Evolutionary conservation across 352 stramenopile genomes (phyloP), one percentile per base, ranked within the genome.

Genomic region (Saprolegnia diclina): DNA sequence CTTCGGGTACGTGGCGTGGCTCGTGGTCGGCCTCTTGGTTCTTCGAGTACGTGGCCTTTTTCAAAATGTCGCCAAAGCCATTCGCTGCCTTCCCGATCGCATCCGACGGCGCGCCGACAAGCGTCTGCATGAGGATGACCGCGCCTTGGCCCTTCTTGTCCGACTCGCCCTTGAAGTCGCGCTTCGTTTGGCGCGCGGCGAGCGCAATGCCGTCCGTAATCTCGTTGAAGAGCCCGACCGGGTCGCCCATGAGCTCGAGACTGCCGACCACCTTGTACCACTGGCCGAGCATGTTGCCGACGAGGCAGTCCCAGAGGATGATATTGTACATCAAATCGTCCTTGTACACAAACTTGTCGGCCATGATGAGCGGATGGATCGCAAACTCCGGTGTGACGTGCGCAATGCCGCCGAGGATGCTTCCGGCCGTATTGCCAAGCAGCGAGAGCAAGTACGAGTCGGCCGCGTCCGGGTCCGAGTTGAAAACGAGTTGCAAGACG

Each of bases 261-360:
- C 83, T 92, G 40, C 87, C 87, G 22, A 95, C 87, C 29, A 95
- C 91, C 70, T 92, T 94, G 75, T 95, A 95, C 87, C 87, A 95
- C 70, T 95, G 87, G 0, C 84, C 77, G 26, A 95, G 71, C 10
- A 93, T 83, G 5, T 78, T 82, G 62, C 83, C 74, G 16, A 94
- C 83, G 61, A 92, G 86, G 64, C 87, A 80, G 24, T 69, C 63
- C 53, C 79, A 77, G 7, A 93, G 68, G 16, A 94, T 85, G 26
- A 86, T 82, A 38, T 72, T 65, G 53, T 80, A 88, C 1, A 94
- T 72, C 48, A 95, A 72, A 46, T 94, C 87, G 74, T 94, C 89
- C 67, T 91, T 78, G 73, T 92, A 90, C 54, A 95, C 91, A 73
- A 93, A 95, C 32, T 76, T 82, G 71, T 93, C 90, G 29, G 75